Conservation (phyloP, 345 rosid genomes). For the Hibiscus syriacus region DNA sequence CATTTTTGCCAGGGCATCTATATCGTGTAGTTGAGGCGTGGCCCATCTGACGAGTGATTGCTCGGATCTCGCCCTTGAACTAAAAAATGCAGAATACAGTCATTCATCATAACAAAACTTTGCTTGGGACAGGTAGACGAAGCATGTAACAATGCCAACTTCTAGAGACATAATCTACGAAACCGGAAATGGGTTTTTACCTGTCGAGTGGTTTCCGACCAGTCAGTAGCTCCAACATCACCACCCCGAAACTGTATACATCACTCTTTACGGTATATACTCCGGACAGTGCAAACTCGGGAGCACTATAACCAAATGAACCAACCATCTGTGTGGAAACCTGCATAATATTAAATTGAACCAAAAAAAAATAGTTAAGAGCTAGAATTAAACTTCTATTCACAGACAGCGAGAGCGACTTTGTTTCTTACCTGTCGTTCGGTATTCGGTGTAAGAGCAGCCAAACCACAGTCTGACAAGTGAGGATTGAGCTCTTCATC, state of each 20-base stretch:
- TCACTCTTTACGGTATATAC: conserved; percentile 93
- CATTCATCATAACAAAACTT: not conserved
- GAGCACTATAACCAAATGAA: conserved; percentile 97
- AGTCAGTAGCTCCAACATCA: conserved; percentile 93
- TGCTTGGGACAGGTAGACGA: not conserved
- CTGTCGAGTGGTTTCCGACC: conserved; percentile 98
- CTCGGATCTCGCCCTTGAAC: conserved; percentile 85
- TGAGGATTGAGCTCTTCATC: conserved; percentile 96
- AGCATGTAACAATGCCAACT: not conserved
- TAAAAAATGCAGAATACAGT: conserved; percentile 10
- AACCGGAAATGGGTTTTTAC: conserved; percentile 24
- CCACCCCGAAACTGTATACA: conserved; percentile 98
- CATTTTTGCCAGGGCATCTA: conserved; percentile 95
- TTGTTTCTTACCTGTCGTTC: conserved; percentile 98
- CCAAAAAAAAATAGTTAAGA: too few species aligned
- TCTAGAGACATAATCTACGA: not conserved
- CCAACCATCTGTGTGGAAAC: conserved; percentile 92
- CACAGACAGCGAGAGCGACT: too few species aligned
- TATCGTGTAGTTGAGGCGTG: conserved; percentile 92
- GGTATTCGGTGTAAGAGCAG: conserved; percentile 83
- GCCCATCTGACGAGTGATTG: conserved; percentile 99
- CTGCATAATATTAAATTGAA: conserved; percentile 36
- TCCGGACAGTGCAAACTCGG: conserved; percentile 96
- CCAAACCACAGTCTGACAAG: conserved; percentile 91
- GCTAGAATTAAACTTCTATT: too few species aligned